Evolutionary conservation across 306 rosid species (phyloP).

Genomic region (peach (Prunus persica)): DNA sequence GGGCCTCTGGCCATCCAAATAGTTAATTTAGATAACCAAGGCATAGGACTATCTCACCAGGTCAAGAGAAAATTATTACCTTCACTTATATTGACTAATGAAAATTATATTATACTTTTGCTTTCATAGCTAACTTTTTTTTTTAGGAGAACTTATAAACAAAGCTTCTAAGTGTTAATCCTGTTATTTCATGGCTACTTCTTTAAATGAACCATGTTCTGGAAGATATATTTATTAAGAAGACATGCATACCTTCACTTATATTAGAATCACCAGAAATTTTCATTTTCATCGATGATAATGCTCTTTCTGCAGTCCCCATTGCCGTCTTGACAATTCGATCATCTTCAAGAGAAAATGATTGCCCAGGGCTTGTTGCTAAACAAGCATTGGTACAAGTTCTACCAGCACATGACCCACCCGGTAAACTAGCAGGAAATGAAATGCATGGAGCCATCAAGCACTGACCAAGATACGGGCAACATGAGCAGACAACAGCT

Average conservation of each 20-base stretch:
- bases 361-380: conserved; percentile 33
- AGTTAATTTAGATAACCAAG: neutral
- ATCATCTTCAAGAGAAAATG: conserved; percentile 42
- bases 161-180: neutral
- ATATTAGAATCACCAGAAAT: conserved; percentile 37
- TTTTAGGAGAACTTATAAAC: neutral
- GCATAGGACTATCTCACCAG: neutral
- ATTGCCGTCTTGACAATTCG: conserved; percentile 51
- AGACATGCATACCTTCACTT: conserved; percentile 52
- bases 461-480: conserved; percentile 49
- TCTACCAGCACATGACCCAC: conserved; percentile 39
- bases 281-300: conserved; percentile 47
- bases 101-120: neutral
- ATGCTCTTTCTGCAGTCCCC: conserved; percentile 75
- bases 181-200: conserved; percentile 1
- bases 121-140: neutral
- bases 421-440: conserved; percentile 36
- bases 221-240: conserved; percentile 10
- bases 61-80: neutral
- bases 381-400: conserved; percentile 31
- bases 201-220: conserved; percentile 13
- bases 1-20: neutral
- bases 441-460: conserved; percentile 30
- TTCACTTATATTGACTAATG: neutral
- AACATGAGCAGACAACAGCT: conserved; percentile 45